A percentile compares a stretch with the other conserved stretches of the same genome.
Evolutionary conservation across 768 basidiomycete species (phyloP).

Genomic region (Myochromella boudieri): DNA sequence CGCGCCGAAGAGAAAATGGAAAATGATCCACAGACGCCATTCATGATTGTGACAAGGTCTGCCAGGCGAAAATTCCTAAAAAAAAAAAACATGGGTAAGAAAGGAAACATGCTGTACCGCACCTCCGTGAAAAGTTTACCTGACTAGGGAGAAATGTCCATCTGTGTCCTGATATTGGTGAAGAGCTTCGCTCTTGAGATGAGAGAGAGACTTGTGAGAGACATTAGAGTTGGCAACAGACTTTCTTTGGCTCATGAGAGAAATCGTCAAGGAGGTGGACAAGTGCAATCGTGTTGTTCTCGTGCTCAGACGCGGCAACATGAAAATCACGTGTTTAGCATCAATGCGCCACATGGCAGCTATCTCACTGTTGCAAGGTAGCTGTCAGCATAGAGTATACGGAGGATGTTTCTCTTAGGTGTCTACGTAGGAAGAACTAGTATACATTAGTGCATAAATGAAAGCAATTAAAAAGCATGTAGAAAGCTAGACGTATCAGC

Average conservation of each 20-base stretch:
- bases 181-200: constrained; percentile 44
- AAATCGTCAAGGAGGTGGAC: constrained; percentile 12
- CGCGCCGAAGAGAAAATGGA: constrained; percentile 92
- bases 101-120: constrained; percentile 14
- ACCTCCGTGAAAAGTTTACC: constrained; percentile 46
- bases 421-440: too few relatives aligned
- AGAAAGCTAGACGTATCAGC: constrained; percentile 5
- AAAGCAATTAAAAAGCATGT: not conserved
- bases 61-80: constrained; percentile 94
- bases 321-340: constrained; percentile 14
- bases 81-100: constrained; percentile 10
- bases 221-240: constrained; percentile 28
- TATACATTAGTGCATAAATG: constrained; percentile 2
- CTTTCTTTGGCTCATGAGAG: constrained; percentile 53
- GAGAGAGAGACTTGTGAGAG: constrained; percentile 15
- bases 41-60: constrained; percentile 98
- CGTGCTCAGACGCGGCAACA: constrained; percentile 2
- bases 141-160: constrained; percentile 96
- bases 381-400: not conserved
- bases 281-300: not conserved
- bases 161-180: constrained; percentile 87
- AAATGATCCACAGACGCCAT: constrained; percentile 96
- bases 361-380: not conserved
- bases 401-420: too few relatives aligned
- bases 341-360: constrained; percentile 11